A percentile compares a stretch with the other conserved stretches of the same genome.
These are phyloP conservation scores for Eucalyptus shirleyi DNA, from an alignment of 345 rosid species.

Conservation along the genomic window DNA sequence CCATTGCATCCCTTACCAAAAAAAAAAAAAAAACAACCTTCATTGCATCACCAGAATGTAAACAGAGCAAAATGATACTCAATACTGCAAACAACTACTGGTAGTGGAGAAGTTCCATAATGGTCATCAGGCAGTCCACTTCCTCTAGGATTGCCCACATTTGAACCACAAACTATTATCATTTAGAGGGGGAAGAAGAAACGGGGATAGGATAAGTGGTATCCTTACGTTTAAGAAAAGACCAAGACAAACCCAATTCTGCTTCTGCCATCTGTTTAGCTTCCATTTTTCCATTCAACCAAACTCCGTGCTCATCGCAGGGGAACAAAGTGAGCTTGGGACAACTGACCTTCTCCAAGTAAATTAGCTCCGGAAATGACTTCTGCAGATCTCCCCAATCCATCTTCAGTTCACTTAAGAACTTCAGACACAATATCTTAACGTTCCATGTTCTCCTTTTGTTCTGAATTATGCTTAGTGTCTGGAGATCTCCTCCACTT, in stretches of 20 bases:
- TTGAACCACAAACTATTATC: background rate
- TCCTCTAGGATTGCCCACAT: background rate
- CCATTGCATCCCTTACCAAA: background rate
- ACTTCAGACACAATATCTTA: slow-evolving; percentile 5
- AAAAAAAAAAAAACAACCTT: too few species aligned
- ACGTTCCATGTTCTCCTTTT: background rate
- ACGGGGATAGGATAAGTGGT: background rate
- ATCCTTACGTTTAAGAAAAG: background rate
- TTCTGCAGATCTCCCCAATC: slow-evolving; percentile 4
- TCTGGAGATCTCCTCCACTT: slow-evolving; percentile 10
- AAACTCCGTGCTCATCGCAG: slow-evolving; percentile 8
- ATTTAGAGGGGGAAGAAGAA: background rate
- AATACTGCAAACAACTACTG: background rate
- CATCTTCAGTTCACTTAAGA: background rate
- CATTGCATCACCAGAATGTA: background rate
- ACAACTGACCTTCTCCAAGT: slow-evolving; percentile 18
- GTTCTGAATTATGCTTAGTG: background rate
- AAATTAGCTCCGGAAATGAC: slow-evolving; percentile 5
- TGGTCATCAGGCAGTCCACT: background rate
- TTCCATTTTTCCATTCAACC: background rate
- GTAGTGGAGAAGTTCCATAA: background rate
- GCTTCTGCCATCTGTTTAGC: background rate
- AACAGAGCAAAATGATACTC: background rate
- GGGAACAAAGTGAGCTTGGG: slow-evolving; percentile 19
- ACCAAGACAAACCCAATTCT: background rate